Percentiles rank a stretch among this genome's conserved stretches.
Conservation (phyloP, 2,329 filamentous ascomycete species). For the Epichloe uncinata region DNA sequence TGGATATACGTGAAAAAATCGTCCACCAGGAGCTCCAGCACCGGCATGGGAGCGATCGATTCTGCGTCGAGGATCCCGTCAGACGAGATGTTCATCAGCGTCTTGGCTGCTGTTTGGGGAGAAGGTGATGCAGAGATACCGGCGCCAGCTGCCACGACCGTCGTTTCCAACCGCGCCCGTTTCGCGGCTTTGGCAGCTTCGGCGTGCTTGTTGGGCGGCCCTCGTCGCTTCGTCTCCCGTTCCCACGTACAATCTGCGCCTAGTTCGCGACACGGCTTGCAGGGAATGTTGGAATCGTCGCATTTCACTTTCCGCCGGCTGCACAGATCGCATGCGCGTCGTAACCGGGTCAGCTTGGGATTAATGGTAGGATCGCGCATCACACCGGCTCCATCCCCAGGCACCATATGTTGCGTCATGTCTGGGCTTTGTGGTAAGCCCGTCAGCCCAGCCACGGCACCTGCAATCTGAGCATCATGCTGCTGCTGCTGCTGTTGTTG, state of each 20-base stretch:
- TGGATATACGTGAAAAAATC: slow-evolving; percentile 79
- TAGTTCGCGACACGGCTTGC: slow-evolving; percentile 42
- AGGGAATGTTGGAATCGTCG: slow-evolving; percentile 42
- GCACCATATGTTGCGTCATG: slow-evolving; percentile 5
- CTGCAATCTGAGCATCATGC: slow-evolving; percentile 1
- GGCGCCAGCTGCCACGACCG: neutral
- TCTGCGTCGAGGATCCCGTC: slow-evolving; percentile 44
- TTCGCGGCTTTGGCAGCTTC: slow-evolving; percentile 43
- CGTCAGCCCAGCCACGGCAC: neutral
- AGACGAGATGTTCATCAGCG: slow-evolving; percentile 31
- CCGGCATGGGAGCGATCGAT: slow-evolving; percentile 55
- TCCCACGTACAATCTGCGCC: slow-evolving; percentile 45
- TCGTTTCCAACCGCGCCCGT: slow-evolving; percentile 26
- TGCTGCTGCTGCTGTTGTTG: slow-evolving; percentile 7
- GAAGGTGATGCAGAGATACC: slow-evolving; percentile 21
- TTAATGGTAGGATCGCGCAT: slow-evolving; percentile 29
- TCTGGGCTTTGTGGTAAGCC: neutral
- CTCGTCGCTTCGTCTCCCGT: slow-evolving; percentile 43
- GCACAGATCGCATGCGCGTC: slow-evolving; percentile 48
- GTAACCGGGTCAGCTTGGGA: slow-evolving; percentile 40
- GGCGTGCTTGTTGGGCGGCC: slow-evolving; percentile 45
- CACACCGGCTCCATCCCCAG: slow-evolving; percentile 8
- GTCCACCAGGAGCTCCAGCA: slow-evolving; percentile 57
- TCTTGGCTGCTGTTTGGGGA: slow-evolving; percentile 34
- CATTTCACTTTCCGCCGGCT: slow-evolving; percentile 50